phyloP scores from a whole-genome alignment of 495 filamentous ascomycete species.

The Penicillium silybi region DNA sequence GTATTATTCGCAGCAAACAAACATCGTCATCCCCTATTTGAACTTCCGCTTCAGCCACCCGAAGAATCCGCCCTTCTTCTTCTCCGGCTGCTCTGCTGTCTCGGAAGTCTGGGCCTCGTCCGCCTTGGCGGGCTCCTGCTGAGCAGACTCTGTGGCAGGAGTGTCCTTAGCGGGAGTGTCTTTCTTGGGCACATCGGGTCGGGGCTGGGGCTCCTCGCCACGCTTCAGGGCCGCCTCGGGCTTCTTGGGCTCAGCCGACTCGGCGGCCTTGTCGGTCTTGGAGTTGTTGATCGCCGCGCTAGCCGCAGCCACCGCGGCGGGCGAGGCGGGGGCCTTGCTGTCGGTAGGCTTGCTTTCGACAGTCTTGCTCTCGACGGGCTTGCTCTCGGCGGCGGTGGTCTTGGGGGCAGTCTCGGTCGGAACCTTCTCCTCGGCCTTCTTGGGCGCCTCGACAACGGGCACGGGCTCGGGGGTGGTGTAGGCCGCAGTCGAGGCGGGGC shows the following conservation, averaged over 20 bases:
- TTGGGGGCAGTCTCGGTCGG: slow-evolving; percentile 49
- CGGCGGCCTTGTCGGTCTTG: slow-evolving; percentile 20
- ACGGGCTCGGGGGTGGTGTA: slow-evolving; percentile 22
- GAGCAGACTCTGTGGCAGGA: neutral
- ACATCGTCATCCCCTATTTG: slow-evolving; percentile 15
- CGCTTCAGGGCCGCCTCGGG: slow-evolving; percentile 23
- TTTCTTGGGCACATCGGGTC: slow-evolving; percentile 8
- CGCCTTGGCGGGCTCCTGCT: slow-evolving; percentile 10
- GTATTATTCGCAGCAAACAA: slow-evolving; percentile 2
- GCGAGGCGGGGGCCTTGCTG: slow-evolving; percentile 6
- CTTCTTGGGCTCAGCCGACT: slow-evolving; percentile 21
- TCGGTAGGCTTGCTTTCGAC: slow-evolving; percentile 3
- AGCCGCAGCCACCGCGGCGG: slow-evolving; percentile 23
- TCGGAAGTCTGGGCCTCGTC: slow-evolving; percentile 10
- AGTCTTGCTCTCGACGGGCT: slow-evolving; percentile 17
- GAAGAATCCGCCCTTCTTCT: slow-evolving; percentile 30
- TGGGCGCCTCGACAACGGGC: slow-evolving; percentile 9
- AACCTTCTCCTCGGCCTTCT: slow-evolving; percentile 47
- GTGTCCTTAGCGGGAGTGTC: slow-evolving; percentile 1
- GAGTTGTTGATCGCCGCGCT: slow-evolving; percentile 23
- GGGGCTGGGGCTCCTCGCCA: slow-evolving; percentile 18
- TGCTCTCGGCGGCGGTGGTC: slow-evolving; percentile 14
- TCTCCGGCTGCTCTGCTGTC: slow-evolving; percentile 14
- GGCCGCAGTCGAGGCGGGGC: slow-evolving; percentile 24
- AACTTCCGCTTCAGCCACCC: slow-evolving; percentile 30